Evolutionary conservation across 805 yeast genomes (phyloP).

Genomic region (Hanseniaspora singularis): DNA sequence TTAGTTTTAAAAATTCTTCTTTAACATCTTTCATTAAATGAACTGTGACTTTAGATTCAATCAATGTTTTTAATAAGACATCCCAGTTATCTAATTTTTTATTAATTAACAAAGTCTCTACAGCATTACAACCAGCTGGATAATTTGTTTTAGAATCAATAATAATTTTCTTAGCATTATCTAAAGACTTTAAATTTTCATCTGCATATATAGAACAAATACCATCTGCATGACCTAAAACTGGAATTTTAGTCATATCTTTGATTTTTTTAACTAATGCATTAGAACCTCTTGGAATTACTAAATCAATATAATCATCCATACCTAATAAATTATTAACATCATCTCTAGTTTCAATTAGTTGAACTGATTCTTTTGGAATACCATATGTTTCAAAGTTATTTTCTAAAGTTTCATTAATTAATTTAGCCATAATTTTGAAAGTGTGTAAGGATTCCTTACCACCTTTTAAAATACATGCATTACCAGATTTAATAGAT

Average conservation of each 20-base stretch:
- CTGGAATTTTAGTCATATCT: conserved; percentile 84
- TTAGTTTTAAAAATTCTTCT: conserved; percentile 23
- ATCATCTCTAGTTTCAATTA: conserved; percentile 80
- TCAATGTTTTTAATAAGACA: conserved; percentile 35
- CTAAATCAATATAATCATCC: conserved; percentile 84
- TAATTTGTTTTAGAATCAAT: conserved; percentile 89
- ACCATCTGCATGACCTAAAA: conserved; percentile 97
- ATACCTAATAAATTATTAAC: conserved; percentile 74
- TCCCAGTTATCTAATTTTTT: conserved; percentile 29
- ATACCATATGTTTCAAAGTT: conserved; percentile 45
- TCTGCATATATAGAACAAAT: conserved; percentile 83
- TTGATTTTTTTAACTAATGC: conserved; percentile 80
- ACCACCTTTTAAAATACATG: conserved; percentile 96
- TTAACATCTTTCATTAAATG: conserved; percentile 50
- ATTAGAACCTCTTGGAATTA: conserved; percentile 96
- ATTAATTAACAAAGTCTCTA: conserved; percentile 64
- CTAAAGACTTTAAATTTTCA: conserved; percentile 44
- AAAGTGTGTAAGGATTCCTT: conserved; percentile 83
- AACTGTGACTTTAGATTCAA: conserved; percentile 56
- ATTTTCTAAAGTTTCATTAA: conserved; percentile 42
- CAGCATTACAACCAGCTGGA: conserved; percentile 99
- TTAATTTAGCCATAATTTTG: conserved; percentile 62
- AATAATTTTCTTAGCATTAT: conserved; percentile 61
- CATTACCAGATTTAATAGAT: conserved; percentile 91
- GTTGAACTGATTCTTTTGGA: conserved; percentile 71